Base-by-base conservation (phyloP, 148 eudicot genomes). In the Cornus kousa region DNA sequence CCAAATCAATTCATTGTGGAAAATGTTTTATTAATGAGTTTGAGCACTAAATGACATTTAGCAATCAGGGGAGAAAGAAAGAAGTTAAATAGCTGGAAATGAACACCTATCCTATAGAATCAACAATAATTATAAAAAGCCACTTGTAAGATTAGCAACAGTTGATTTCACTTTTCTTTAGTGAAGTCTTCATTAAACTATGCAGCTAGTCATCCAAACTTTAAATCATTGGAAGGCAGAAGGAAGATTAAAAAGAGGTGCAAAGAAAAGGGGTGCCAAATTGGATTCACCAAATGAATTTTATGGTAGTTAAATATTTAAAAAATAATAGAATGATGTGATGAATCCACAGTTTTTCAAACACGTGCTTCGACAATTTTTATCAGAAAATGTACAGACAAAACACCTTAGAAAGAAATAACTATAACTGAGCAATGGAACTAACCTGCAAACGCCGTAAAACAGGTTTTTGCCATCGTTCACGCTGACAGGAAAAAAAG, bases 381-480 rank as follows among this genome's bases (percentile, higher is more conserved):
- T 24, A 79, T n/a, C 35, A 13, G 53, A 69, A 62, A 13, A 20
- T 62, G 9, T 20, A 62, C 78, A 53, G 37, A 55, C 28, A 67
- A 24, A 9, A 35, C 32, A 53, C 23, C 23, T 16, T 39, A n/a
- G 55, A 39, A 62, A 68, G 72, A 43, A 74, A 39, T 16, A 31
- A 20, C 50, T 13, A 14, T 37, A 82, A 64, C 62, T 17, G 71
- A 33, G 20, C 3, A 11, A 82, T 10, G 23, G 80, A 10, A 87
- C 86, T 83, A 85, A 95, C 98, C 98, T 95, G 98, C 80, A 95
- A 76, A 76, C 94, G 97, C 79, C 98, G 95, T 79, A 95, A 89
- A 74, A 91, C 77, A 81, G 98, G 98, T 85, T 91, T 95, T 78
- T 93, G 94, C 98, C 90, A 93, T 69, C 87, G 81, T 65, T 95